Base-by-base conservation (phyloP, 306 rosid species). In the Quercus aquifolioides region DNA sequence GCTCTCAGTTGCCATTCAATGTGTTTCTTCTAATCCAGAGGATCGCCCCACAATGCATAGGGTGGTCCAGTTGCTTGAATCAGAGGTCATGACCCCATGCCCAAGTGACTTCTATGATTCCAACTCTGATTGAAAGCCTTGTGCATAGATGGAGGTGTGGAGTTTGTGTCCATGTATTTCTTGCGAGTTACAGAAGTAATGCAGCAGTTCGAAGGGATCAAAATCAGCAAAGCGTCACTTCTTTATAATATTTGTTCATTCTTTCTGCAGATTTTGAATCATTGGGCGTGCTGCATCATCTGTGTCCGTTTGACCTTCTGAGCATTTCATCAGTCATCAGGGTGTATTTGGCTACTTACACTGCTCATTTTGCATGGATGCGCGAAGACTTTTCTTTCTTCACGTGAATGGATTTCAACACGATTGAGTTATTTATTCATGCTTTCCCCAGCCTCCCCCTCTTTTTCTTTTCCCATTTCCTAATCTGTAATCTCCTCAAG, bases 21-120 rank as follows among this genome's bases (percentile, higher is more conserved):
- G 99, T 64, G 93, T 96, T 87, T 96, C 97, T 62, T 90, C 98
- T 5, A 89, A 78, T 84, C 91, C 99, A 26, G 98, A 93, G 73
- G 99, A 93, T 75, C 92, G 98, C 54, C 99, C 97, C 59, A 91
- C 96, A 6, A 96, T 96, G 99, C 99, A 96, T 76, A 87, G 99
- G 80, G 97, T 96, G 65, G 93, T 93, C 79, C 97, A 96, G 89
- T 71, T 93, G 74, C 93, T 96, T 74, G 99, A 96, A 86, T 87
- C 99, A 30, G 99, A 96, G 86, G 93, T 96, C 77, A 87, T 90
- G 92, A 91, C 99, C 69, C 99, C 98, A 9, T 96, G 98, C 92
- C 98, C 96, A 63, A 93, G 99, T 74, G 98, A 96, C 81, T 96
- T 91, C 80, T 96, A 89, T 31, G 99, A 91, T 81, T 88, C 98